A percentile compares a stretch with the other conserved stretches of the same genome.
Evolutionary conservation across 495 filamentous ascomycete species (phyloP).

Genomic region (Immersiella caudata): DNA sequence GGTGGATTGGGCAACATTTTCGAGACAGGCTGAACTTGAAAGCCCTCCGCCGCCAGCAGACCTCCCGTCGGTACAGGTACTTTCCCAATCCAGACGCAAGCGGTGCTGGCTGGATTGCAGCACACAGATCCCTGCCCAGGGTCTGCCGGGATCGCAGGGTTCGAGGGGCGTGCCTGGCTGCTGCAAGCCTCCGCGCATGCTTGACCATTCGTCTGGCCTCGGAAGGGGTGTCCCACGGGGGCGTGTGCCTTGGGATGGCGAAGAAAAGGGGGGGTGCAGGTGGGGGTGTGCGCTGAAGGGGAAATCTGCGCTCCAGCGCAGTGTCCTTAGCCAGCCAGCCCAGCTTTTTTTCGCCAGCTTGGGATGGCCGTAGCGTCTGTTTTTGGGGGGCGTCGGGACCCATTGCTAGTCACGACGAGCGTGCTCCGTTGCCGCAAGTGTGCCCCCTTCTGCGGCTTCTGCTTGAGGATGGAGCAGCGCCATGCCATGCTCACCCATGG

Average conservation of each 20-base stretch:
- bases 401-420: constrained; percentile 3
- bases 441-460: constrained; percentile 2
- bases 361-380: background rate
- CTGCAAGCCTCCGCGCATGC: constrained; percentile 9
- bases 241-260: constrained; percentile 12
- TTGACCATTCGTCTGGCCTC: constrained; percentile 4
- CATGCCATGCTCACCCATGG: constrained; percentile 10
- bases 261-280: background rate
- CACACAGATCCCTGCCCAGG: background rate
- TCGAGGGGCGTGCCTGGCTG: constrained; percentile 21
- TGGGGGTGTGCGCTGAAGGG: constrained; percentile 9
- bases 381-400: background rate
- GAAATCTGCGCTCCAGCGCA: background rate
- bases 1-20: background rate
- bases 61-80: background rate
- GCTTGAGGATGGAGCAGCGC: background rate
- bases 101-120: constrained; percentile 2
- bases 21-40: background rate
- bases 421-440: constrained; percentile 12
- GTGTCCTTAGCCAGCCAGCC: background rate
- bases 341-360: constrained; percentile 1
- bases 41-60: background rate
- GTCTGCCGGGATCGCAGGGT: constrained; percentile 10
- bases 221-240: constrained; percentile 4
- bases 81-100: background rate